A percentile compares a stretch with the other conserved stretches of the same genome.
Evolutionary conservation across 495 filamentous ascomycete genomes (phyloP).

Genomic region (Aspergillus panamensis): DNA sequence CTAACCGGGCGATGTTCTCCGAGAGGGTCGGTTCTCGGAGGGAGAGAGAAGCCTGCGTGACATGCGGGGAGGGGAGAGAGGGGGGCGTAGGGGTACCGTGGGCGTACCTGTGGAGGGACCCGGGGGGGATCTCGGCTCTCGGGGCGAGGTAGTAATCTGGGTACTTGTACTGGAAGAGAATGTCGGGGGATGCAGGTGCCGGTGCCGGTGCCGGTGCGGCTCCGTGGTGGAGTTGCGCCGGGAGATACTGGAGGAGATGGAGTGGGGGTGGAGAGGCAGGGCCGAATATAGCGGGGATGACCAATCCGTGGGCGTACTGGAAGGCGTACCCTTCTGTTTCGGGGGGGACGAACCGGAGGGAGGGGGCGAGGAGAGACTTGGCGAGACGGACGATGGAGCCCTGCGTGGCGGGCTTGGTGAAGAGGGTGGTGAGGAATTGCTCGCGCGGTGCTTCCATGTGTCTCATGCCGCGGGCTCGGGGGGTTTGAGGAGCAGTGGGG

Average conservation of each 20-base stretch:
- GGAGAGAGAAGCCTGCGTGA: too few species aligned
- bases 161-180: constrained; percentile 30
- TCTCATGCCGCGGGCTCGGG: constrained; percentile 22
- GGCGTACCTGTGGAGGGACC: too few species aligned
- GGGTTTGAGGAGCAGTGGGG: constrained; percentile 15
- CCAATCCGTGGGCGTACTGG: constrained; percentile 29
- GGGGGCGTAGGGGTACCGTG: too few species aligned
- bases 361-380: constrained; percentile 24
- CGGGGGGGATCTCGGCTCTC: too few species aligned
- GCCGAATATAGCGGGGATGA: constrained; percentile 28
- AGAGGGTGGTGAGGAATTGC: constrained; percentile 24
- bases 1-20: not conserved
- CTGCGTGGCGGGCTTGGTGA: constrained; percentile 26
- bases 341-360: constrained; percentile 11
- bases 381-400: constrained; percentile 21
- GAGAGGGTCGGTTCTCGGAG: constrained; percentile 15
- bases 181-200: too few species aligned
- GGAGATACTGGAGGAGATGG: constrained; percentile 30
- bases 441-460: constrained; percentile 20
- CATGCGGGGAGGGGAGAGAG: too few species aligned
- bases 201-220: constrained; percentile 15
- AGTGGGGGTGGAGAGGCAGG: constrained; percentile 9
- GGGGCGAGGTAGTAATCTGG: constrained; percentile 22
- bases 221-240: constrained; percentile 16
- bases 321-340: constrained; percentile 28